Conservation (phyloP, 495 filamentous ascomycete genomes). For the Penicillium manginii region DNA sequence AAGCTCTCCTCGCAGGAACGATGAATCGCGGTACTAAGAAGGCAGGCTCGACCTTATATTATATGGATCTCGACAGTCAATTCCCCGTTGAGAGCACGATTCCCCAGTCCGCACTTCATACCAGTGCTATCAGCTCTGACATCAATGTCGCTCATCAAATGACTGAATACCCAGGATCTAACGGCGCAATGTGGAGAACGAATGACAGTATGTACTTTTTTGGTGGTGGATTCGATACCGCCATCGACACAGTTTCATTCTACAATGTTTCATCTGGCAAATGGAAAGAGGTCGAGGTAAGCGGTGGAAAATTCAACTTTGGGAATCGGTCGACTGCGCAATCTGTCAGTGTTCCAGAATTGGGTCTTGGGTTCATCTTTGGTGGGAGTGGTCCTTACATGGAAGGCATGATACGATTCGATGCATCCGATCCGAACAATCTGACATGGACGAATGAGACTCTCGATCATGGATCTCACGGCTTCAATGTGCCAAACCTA, state of each 20-base stretch:
- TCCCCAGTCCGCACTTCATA: no score
- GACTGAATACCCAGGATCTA: neutral
- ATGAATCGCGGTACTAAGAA: no score
- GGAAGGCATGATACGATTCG: conserved; percentile 13
- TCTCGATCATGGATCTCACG: no score
- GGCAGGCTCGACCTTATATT: no score
- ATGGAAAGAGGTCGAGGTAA: neutral
- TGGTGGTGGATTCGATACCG: conserved; percentile 8
- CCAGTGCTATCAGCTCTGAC: no score
- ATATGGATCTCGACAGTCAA: no score
- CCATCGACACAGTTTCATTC: no score
- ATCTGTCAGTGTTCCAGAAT: conserved; percentile 13
- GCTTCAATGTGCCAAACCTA: conserved; percentile 12
- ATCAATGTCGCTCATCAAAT: neutral
- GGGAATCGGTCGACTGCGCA: conserved; percentile 15
- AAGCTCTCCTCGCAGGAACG: neutral
- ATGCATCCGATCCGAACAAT: no score
- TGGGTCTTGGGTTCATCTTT: conserved; percentile 13
- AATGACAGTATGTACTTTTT: conserved; percentile 15
- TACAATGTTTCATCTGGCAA: no score
- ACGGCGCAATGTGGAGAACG: conserved; percentile 15
- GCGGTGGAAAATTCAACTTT: conserved; percentile 16
- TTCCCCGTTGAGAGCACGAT: no score
- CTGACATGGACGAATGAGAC: no score
- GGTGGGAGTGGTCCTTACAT: conserved; percentile 15